Evolutionary conservation across 306 rosid species (phyloP), one percentile per base, ranked within the genome.

Genomic region (Gastrolobium bilobum): DNA sequence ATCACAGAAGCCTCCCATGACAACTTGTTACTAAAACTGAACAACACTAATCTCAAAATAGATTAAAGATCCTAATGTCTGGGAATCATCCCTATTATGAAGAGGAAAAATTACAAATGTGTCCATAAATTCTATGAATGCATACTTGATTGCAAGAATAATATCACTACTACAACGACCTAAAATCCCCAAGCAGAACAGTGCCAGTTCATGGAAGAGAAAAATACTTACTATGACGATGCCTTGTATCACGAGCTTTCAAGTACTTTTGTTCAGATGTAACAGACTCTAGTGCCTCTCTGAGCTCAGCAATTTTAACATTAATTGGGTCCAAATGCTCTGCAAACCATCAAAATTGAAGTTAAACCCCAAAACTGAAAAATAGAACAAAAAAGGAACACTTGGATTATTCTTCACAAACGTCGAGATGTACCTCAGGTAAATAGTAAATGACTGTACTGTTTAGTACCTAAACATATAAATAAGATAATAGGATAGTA

Each of bases 251-350:
- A 61, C 98, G 99, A 39, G 99, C 99, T 87, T 72, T 91, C 87
- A 96, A 86, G 86, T 90, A 96, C 82, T 90, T 96, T 83, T 96
- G 99, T 84, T 93, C 98, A 3, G 97, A 86, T 37, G 96, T 91
- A 81, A 96, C 98, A 6, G 99, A 91, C 60, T 93, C 99, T 83
- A 93, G 77, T 68, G 99, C 98, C 79, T 96, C 98, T 85, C 94
- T 91, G 51, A 96, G 91, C 91, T 96, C 99, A 30, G 99, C 98
- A 87, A 96, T 96, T 84, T 96, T 93, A 39, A 96, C 98, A 88
- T 96, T 96, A n/a, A 96, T 82, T 50, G 98, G 99, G 93, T 96
- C 94, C 88, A 95, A 85, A 82, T 95, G 99, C 84, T 96, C 99
- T 96, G 98, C 91, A 84, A 79, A 63, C 52, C 30, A 69, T 57